These are phyloP conservation scores for Mayamaea pseudoterrestris DNA, from an alignment of 108 stramenopile genomes.

Conservation along the genomic window DNA sequence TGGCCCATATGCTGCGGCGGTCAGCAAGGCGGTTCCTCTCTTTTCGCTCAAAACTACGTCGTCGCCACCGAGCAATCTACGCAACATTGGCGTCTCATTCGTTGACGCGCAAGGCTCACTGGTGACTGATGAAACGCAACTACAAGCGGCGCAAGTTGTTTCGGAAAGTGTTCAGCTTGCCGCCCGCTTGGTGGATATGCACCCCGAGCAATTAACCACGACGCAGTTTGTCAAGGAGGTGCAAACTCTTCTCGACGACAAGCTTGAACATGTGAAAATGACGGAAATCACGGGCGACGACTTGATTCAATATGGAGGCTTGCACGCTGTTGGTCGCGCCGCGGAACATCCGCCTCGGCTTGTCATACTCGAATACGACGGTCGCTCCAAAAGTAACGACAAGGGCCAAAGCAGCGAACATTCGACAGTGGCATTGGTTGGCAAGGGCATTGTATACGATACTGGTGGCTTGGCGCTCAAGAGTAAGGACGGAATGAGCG, in stretches of 20 bases:
- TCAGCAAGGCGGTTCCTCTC: conserved; percentile 56
- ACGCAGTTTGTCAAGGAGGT: conserved; percentile 32
- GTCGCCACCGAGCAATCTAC: conserved; percentile 1
- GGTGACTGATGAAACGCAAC: conserved; percentile 3
- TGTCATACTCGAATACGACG: conserved; percentile 48
- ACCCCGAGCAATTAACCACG: conserved; percentile 46
- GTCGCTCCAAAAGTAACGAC: conserved; percentile 6
- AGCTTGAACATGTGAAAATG: conserved; percentile 10
- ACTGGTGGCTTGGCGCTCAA: conserved; percentile 76
- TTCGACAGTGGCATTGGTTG: conserved; percentile 56
- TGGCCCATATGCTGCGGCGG: conserved; percentile 23
- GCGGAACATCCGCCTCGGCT: conserved; percentile 70
- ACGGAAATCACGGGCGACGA: conserved; percentile 40
- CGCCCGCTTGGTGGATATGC: conserved; percentile 63
- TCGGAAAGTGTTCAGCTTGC: conserved; percentile 45
- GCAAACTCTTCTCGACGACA: conserved; percentile 13
- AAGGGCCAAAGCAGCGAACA: background rate
- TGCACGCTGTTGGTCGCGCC: conserved; percentile 81
- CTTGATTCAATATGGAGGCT: conserved; percentile 29
- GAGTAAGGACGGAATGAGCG: conserved; percentile 60
- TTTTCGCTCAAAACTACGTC: conserved; percentile 27
- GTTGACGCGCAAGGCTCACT: conserved; percentile 7
- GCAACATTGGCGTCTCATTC: conserved; percentile 20
- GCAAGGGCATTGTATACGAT: conserved; percentile 89
- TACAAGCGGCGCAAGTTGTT: conserved; percentile 15